Conservation (phyloP, 257 asterid genomes). For the Craterostigma plantagineum region DNA sequence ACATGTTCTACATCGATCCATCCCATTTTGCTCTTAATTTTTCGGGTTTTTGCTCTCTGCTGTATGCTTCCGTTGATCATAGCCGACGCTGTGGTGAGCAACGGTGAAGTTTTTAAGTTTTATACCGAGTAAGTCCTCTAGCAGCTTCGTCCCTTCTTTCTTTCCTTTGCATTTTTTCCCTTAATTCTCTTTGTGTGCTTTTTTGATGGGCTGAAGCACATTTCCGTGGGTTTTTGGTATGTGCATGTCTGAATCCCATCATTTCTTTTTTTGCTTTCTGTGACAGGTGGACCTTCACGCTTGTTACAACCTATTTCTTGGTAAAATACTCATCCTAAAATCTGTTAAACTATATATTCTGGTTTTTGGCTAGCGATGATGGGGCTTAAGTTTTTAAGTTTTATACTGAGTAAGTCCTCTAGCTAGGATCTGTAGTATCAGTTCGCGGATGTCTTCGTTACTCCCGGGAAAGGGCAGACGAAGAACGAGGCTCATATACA, state of each 20-base stretch:
- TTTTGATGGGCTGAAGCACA: background rate
- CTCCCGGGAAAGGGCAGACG: slow-evolving; percentile 16
- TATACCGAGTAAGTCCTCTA: slow-evolving; percentile 64
- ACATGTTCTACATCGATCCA: slow-evolving; percentile 35
- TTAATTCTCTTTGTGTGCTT: background rate
- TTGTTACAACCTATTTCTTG: slow-evolving; percentile 70
- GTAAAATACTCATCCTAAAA: slow-evolving; percentile 23
- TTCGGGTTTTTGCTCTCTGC: slow-evolving; percentile 38
- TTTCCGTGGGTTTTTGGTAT: background rate
- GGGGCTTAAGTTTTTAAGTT: no score
- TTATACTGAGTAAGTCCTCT: slow-evolving; percentile 10
- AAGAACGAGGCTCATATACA: slow-evolving; percentile 26
- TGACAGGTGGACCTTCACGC: slow-evolving; percentile 82
- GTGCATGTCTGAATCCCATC: background rate
- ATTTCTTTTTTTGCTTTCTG: slow-evolving; percentile 6
- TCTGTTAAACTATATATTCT: background rate
- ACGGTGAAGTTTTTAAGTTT: slow-evolving; percentile 33
- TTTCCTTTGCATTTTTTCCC: background rate
- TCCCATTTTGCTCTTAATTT: slow-evolving; percentile 57
- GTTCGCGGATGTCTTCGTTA: slow-evolving; percentile 29
- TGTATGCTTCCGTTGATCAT: slow-evolving; percentile 31
- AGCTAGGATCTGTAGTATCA: slow-evolving; percentile 56
- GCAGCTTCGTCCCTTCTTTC: slow-evolving; percentile 3
- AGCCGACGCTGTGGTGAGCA: slow-evolving; percentile 28
- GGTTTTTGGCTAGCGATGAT: no score